Conservation (phyloP, 2,329 filamentous ascomycete genomes). For the Paraphoma chrysanthemicola region DNA sequence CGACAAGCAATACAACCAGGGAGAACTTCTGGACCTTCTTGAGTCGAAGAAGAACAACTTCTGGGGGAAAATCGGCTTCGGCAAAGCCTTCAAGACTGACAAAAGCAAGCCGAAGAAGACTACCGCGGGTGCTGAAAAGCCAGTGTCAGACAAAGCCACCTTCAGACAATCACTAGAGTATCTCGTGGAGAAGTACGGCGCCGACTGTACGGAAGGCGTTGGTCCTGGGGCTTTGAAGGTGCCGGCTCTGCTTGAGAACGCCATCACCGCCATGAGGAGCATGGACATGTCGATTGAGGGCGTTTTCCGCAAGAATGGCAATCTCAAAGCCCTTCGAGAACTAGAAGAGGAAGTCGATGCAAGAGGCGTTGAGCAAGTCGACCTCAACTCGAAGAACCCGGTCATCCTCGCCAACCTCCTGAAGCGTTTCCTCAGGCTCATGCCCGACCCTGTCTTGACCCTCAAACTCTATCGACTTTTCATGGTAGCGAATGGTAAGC, state of each 20-base stretch:
- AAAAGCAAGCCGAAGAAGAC: constrained; percentile 80
- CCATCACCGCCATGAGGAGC: constrained; percentile 92
- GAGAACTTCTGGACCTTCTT: constrained; percentile 90
- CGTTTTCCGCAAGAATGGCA: constrained; percentile 98
- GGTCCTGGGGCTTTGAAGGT: constrained; percentile 90
- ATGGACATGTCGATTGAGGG: constrained; percentile 99
- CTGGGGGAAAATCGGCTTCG: constrained; percentile 97
- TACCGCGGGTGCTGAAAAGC: constrained; percentile 53
- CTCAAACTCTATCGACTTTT: constrained; percentile 93
- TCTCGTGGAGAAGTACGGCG: constrained; percentile 90
- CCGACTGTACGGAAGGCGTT: constrained; percentile 96
- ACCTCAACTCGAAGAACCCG: constrained; percentile 86
- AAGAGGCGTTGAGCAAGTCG: constrained; percentile 82
- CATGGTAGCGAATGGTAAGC: constrained; percentile 81
- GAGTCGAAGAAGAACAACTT: constrained; percentile 93
- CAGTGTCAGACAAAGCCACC: constrained; percentile 71
- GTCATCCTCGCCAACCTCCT: constrained; percentile 92
- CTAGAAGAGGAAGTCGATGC: constrained; percentile 85
- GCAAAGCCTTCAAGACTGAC: constrained; percentile 92
- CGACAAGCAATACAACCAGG: constrained; percentile 88
- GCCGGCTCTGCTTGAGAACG: constrained; percentile 92
- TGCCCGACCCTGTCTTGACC: constrained; percentile 93
- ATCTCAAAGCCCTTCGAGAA: constrained; percentile 92
- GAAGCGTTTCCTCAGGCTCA: constrained; percentile 92
- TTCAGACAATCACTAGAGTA: constrained; percentile 90